phyloP scores from a whole-genome alignment of 2,329 filamentous ascomycete genomes.

The Fusarium buxicola region DNA sequence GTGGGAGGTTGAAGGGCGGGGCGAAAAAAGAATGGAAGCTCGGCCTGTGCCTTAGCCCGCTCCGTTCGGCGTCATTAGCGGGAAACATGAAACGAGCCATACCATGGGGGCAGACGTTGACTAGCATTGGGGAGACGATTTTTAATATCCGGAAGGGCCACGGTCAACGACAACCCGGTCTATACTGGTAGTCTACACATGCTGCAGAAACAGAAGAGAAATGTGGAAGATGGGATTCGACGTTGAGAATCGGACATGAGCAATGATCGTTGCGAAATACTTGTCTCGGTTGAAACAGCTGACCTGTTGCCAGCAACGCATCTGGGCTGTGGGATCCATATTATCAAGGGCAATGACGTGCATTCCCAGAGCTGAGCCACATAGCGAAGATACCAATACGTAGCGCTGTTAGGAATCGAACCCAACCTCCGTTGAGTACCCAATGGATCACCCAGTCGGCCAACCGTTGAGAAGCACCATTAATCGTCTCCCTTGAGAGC shows the following conservation, averaged over 20 bases:
- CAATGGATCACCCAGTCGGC: too few species aligned
- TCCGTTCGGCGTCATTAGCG: conserved; percentile 42
- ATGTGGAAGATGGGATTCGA: not conserved
- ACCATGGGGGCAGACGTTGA: conserved; percentile 23
- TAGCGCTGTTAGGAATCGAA: too few species aligned
- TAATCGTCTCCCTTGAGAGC: too few species aligned
- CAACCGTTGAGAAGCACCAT: not conserved
- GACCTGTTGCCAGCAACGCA: not conserved
- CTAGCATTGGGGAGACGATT: conserved; percentile 21
- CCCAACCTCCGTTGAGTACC: too few species aligned
- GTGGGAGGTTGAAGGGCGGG: conserved; percentile 29
- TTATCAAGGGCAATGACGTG: conserved; percentile 8
- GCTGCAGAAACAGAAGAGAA: too few species aligned
- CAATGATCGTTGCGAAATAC: not conserved
- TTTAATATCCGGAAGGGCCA: conserved; percentile 37
- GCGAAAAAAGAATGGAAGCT: conserved; percentile 20
- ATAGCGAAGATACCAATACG: too few species aligned
- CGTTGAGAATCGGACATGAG: not conserved
- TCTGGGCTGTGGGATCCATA: conserved; percentile 4
- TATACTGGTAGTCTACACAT: too few species aligned
- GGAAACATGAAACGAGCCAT: conserved; percentile 46
- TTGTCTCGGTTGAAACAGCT: not conserved
- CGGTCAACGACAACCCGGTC: conserved; percentile 18
- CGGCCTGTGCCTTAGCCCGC: conserved; percentile 38
- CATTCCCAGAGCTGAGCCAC: too few species aligned